Percentiles rank a stretch among this genome's conserved stretches.
phyloP scores from a whole-genome alignment of 2,329 filamentous ascomycete species.

The Fusarium metavorans region DNA sequence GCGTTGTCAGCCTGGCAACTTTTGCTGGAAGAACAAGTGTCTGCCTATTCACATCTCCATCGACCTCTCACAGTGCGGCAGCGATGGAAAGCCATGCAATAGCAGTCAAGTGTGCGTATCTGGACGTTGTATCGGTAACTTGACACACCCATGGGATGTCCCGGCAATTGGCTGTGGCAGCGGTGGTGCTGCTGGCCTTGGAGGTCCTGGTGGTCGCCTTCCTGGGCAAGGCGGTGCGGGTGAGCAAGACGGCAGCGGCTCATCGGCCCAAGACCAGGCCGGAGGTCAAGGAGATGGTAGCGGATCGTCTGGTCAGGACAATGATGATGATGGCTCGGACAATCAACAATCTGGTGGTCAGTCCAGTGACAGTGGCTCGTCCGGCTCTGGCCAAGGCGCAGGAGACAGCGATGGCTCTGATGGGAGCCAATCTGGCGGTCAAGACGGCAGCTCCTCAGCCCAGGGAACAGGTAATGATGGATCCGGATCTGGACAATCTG shows the following conservation, averaged over 20 bases:
- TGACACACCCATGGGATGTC: constrained; percentile 4
- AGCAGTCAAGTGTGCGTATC: constrained; percentile 25
- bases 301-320: background rate
- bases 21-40: constrained; percentile 18
- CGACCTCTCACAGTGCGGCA: constrained; percentile 22
- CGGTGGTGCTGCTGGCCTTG: background rate
- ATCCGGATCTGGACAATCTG: background rate
- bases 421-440: background rate
- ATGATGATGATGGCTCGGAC: background rate
- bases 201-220: constrained; percentile 24
- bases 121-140: constrained; percentile 18
- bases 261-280: background rate
- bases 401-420: background rate
- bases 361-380: background rate
- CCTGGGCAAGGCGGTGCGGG: background rate
- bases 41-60: constrained; percentile 16
- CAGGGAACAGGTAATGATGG: background rate
- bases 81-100: constrained; percentile 8
- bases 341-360: background rate
- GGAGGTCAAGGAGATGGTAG: background rate
- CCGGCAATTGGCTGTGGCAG: constrained; percentile 9
- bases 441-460: background rate
- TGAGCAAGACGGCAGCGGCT: background rate
- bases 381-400: background rate
- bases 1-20: constrained; percentile 15